These are phyloP conservation scores for Achlya hypogyna DNA, from an alignment of 352 stramenopile species.

Conservation along the genomic window DNA sequence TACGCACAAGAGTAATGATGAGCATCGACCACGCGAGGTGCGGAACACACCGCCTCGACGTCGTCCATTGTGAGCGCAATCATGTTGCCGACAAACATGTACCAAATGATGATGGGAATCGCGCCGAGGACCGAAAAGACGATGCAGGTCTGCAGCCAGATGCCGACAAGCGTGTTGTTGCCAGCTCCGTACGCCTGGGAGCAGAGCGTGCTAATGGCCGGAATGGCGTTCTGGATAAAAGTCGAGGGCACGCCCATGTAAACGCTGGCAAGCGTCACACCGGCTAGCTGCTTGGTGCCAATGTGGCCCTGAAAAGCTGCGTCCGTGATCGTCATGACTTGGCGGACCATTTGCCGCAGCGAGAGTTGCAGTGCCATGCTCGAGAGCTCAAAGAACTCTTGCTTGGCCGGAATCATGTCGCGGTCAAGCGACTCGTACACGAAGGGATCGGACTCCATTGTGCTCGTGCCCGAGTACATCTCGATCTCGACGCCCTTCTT, in stretches of 20 bases:
- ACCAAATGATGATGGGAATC: conserved; percentile 36
- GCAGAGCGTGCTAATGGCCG: conserved; percentile 41
- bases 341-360: conserved; percentile 33
- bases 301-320: conserved; percentile 37
- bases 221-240: conserved; percentile 38
- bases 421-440: not conserved
- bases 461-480: conserved; percentile 10
- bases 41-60: conserved; percentile 23
- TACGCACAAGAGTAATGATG: not conserved
- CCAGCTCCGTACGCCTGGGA: conserved; percentile 41
- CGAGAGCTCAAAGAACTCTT: conserved; percentile 30
- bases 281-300: conserved; percentile 36
- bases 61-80: conserved; percentile 36
- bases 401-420: not conserved
- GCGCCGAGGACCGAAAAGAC: conserved; percentile 27
- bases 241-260: conserved; percentile 38
- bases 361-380: conserved; percentile 37
- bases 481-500: conserved; percentile 12
- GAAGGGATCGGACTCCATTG: not conserved
- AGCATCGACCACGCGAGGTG: not conserved
- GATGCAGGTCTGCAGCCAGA: conserved; percentile 46
- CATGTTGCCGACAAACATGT: conserved; percentile 33
- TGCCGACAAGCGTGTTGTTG: conserved; percentile 38
- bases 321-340: conserved; percentile 38
- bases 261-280: conserved; percentile 31